Conservation (phyloP, 805 yeast genomes). For the Metschnikowia amazonensis region DNA sequence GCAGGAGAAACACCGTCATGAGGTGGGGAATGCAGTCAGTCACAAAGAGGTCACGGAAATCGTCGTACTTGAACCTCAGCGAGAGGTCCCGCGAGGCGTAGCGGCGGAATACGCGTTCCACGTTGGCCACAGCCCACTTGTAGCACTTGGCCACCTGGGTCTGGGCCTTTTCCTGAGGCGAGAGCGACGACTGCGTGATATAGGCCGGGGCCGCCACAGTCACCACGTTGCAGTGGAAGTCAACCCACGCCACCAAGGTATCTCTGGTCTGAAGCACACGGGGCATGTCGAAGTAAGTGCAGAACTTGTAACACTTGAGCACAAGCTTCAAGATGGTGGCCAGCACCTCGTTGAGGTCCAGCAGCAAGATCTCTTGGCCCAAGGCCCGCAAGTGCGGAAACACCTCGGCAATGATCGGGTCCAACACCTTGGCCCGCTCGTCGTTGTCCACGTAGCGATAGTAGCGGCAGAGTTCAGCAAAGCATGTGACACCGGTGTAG, state of each 20-base stretch:
- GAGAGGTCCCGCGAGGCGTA: slow-evolving; percentile 53
- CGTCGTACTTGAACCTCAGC: slow-evolving; percentile 47
- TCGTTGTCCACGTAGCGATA: slow-evolving; percentile 69
- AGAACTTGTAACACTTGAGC: slow-evolving; percentile 74
- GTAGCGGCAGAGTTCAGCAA: slow-evolving; percentile 64
- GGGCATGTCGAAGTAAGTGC: slow-evolving; percentile 71
- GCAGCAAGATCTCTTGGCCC: slow-evolving; percentile 47
- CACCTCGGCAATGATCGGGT: slow-evolving; percentile 48
- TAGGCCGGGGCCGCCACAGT: slow-evolving; percentile 55
- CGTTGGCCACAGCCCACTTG: slow-evolving; percentile 82
- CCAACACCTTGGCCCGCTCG: slow-evolving; percentile 25
- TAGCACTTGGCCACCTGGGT: slow-evolving; percentile 64
- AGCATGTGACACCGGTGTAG: slow-evolving; percentile 66
- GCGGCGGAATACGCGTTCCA: slow-evolving; percentile 65
- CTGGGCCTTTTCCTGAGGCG: slow-evolving; percentile 52
- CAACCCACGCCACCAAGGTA: slow-evolving; percentile 62
- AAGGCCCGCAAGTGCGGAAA: slow-evolving; percentile 66
- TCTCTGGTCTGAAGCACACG: slow-evolving; percentile 50
- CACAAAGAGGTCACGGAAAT: slow-evolving; percentile 54
- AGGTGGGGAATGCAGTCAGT: slow-evolving; percentile 69
- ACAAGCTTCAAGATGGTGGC: slow-evolving; percentile 57
- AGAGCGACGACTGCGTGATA: slow-evolving; percentile 47
- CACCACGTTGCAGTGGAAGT: slow-evolving; percentile 67
- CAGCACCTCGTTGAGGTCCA: slow-evolving; percentile 28
- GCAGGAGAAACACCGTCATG: slow-evolving; percentile 56